phyloP scores from a whole-genome alignment of 2,329 filamentous ascomycete genomes.

The Aspergillus sclerotialis region DNA sequence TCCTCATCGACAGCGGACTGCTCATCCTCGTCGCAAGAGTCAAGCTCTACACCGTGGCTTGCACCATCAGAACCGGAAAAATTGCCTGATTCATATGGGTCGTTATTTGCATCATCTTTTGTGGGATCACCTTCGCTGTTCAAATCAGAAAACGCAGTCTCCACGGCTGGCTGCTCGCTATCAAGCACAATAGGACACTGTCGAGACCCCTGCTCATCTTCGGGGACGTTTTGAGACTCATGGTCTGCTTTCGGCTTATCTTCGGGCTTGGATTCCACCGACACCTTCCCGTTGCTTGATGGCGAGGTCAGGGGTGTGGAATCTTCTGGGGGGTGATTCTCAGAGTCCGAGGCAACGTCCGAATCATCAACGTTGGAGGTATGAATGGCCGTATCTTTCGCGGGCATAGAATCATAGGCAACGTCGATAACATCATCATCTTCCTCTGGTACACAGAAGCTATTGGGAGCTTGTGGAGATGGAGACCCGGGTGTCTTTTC shows the following conservation, averaged over 20 bases:
- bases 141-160: no score
- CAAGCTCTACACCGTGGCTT: no score
- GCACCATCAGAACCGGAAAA: no score
- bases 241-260: background rate
- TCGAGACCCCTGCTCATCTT: conserved; percentile 2
- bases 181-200: conserved; percentile 12
- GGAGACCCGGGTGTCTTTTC: conserved; percentile 1
- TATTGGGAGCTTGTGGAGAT: conserved; percentile 22
- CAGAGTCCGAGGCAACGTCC: conserved; percentile 9
- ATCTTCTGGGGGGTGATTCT: conserved; percentile 14
- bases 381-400: background rate
- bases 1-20: no score
- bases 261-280: background rate
- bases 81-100: no score
- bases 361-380: conserved; percentile 4
- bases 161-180: conserved; percentile 12
- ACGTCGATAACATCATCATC: conserved; percentile 24
- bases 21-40: no score
- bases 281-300: conserved; percentile 4
- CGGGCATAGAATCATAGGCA: background rate
- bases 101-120: no score
- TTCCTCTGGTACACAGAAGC: conserved; percentile 35
- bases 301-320: conserved; percentile 18
- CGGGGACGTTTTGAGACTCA: no score
- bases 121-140: no score